Evolutionary conservation across 805 yeast species (phyloP), one percentile per base, ranked within the genome.

Genomic region (Lachancea kluyveri): DNA sequence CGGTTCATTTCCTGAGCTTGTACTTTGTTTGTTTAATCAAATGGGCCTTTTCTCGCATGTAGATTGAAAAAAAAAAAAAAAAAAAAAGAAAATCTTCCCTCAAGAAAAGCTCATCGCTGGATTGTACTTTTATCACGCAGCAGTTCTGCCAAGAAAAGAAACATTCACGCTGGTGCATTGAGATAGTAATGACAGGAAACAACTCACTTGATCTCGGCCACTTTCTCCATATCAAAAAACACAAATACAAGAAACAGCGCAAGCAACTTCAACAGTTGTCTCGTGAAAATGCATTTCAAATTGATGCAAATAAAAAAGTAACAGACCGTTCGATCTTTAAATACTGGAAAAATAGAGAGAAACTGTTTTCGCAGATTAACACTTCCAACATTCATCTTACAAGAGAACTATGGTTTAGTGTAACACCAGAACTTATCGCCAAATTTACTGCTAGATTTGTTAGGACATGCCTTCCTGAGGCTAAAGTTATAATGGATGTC

Each of bases 341-440:
- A 50, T 78, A 70, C 53, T 84, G 88, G 87, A 54, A 53, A 14
- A 67, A 70, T 24, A 57, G 94, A n/a, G 68, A 72, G 41, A 50
- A 52, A 10, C 51, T 87, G 7, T 87, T 87, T 51, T 60, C 74
- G 5, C 63, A 59, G 40, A 81, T 67, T 43, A 85, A 83, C 46
- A 69, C 74, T 5, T 90, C 92, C 3, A 39, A 47, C 0, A 67
- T 86, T 1, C 65, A 65, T 32, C 64, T 88, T 62, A 79, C 81
- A 1, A 62, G 71, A 10, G 92, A 80, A 49, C 65, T 86, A 30
- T 83, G 95, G 92, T 88, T 67, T 54, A 79, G 90, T 35, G 95
- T 86, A 4, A 88, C 97, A 0, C 88, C 95, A 0, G 96, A 88
- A 48, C 46, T 54, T 2, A 60, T 83, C 1, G 92, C 95, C 1